Evolutionary conservation across 106 monocot genomes (phyloP).

Genomic region (Dioscorea alata): DNA sequence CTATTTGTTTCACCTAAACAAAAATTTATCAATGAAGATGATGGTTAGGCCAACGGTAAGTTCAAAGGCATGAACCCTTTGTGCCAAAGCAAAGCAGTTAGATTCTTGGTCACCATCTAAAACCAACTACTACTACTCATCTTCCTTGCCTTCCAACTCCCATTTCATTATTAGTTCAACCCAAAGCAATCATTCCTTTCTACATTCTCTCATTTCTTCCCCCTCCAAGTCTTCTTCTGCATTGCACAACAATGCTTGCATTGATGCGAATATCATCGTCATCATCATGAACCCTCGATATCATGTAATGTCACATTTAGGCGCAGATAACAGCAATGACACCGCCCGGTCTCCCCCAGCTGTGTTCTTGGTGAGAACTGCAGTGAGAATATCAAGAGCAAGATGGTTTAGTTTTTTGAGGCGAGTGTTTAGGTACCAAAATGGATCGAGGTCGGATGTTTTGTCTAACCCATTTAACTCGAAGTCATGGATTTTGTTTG

Average conservation of each 20-base stretch:
- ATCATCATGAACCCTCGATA: neutral
- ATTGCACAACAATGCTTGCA: neutral
- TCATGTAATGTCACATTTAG: neutral
- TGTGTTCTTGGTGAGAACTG: constrained; percentile 34
- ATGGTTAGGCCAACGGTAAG: constrained; percentile 51
- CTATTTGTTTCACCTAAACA: too few species aligned
- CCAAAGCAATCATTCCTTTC: neutral
- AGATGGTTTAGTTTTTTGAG: constrained; percentile 80
- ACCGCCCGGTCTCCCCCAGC: constrained; percentile 11
- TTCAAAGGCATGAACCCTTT: constrained; percentile 29
- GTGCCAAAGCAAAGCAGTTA: constrained; percentile 70
- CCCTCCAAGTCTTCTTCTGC: neutral
- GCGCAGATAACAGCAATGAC: neutral
- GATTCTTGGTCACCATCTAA: constrained; percentile 90
- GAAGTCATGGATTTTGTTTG: constrained; percentile 47
- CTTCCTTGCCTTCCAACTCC: constrained; percentile 4
- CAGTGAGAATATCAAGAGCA: constrained; percentile 52
- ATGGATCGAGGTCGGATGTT: constrained; percentile 60
- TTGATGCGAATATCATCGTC: neutral
- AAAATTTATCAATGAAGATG: neutral
- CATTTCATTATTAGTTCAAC: neutral
- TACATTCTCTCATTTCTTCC: neutral
- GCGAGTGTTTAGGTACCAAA: constrained; percentile 73
- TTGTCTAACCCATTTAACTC: constrained; percentile 73
- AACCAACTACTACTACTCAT: constrained; percentile 23